Evolutionary conservation across 768 basidiomycete genomes (phyloP).

Genomic region (Russula griseocarnosa): DNA sequence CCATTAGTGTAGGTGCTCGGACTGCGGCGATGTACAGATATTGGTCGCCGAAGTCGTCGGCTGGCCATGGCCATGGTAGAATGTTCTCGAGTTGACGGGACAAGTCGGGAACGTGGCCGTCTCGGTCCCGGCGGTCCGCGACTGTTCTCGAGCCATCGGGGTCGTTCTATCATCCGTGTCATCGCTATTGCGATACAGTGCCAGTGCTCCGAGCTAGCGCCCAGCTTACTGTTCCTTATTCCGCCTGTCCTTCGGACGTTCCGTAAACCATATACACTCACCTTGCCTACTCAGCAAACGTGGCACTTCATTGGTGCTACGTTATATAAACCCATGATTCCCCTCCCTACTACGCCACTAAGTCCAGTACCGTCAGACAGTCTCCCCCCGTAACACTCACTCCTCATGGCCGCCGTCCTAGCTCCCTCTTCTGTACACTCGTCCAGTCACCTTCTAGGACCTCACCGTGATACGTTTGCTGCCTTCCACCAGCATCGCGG

Average conservation of each 20-base stretch:
- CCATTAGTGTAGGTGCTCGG: no score
- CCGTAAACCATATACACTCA: background rate
- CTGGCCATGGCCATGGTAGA: no score
- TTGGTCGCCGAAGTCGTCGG: background rate
- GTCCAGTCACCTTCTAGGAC: slow-evolving; percentile 2
- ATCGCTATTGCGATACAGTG: background rate
- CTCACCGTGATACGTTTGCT: background rate
- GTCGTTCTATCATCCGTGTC: background rate
- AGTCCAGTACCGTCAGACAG: background rate
- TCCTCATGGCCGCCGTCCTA: slow-evolving; percentile 22
- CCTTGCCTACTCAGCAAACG: background rate
- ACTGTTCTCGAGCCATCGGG: background rate
- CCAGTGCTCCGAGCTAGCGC: background rate
- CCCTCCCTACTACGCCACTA: background rate
- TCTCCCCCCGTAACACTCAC: background rate
- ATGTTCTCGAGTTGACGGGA: slow-evolving; percentile 1
- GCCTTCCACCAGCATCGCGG: background rate
- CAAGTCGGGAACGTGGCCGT: background rate
- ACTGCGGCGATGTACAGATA: no score
- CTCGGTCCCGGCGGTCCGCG: background rate
- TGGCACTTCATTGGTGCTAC: background rate
- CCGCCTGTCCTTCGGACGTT: slow-evolving; percentile 1
- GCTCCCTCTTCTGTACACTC: background rate
- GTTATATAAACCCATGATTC: slow-evolving; percentile 1
- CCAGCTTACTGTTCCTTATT: background rate